phyloP scores from a whole-genome alignment of 176 grass and related monocot species.

The Chrysopogon serrulatus region DNA sequence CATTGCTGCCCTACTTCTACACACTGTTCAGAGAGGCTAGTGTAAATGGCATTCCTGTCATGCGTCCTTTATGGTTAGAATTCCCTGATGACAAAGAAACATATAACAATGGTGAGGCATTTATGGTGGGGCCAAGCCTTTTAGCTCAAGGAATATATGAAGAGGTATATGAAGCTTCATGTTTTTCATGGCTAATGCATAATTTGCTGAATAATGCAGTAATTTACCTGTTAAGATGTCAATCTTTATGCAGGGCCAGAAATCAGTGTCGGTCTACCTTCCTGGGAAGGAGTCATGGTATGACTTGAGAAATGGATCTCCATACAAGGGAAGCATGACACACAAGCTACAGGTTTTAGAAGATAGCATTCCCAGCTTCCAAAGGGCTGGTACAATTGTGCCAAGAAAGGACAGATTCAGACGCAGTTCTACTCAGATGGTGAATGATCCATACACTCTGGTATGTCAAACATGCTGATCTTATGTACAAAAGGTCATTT shows the following conservation, averaged over 20 bases:
- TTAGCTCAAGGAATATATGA: slow-evolving; percentile 86
- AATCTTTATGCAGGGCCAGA: slow-evolving; percentile 51
- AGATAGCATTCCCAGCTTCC: slow-evolving; percentile 91
- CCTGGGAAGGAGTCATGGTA: slow-evolving; percentile 73
- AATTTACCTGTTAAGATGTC: slow-evolving; percentile 1
- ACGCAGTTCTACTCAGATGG: slow-evolving; percentile 91
- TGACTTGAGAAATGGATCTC: slow-evolving; percentile 74
- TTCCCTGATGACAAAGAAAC: slow-evolving; percentile 91
- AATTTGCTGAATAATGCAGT: neutral
- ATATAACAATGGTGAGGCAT: slow-evolving; percentile 88
- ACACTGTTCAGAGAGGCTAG: slow-evolving; percentile 89
- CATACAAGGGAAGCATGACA: slow-evolving; percentile 48
- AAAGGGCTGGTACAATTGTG: slow-evolving; percentile 74
- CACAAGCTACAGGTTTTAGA: slow-evolving; percentile 77
- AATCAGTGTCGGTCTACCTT: slow-evolving; percentile 74
- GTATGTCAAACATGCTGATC: slow-evolving; percentile 31
- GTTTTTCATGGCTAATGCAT: slow-evolving; percentile 5
- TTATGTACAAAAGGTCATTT: neutral
- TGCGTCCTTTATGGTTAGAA: slow-evolving; percentile 93
- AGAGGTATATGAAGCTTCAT: slow-evolving; percentile 48
- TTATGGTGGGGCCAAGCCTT: slow-evolving; percentile 80
- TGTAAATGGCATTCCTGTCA: slow-evolving; percentile 79
- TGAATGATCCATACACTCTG: slow-evolving; percentile 96
- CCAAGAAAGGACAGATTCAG: slow-evolving; percentile 97
- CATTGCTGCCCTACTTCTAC: slow-evolving; percentile 88